Evolutionary conservation across 1,284 basidiomycete species (phyloP).

Genomic region (Xerocomus minutiporus): DNA sequence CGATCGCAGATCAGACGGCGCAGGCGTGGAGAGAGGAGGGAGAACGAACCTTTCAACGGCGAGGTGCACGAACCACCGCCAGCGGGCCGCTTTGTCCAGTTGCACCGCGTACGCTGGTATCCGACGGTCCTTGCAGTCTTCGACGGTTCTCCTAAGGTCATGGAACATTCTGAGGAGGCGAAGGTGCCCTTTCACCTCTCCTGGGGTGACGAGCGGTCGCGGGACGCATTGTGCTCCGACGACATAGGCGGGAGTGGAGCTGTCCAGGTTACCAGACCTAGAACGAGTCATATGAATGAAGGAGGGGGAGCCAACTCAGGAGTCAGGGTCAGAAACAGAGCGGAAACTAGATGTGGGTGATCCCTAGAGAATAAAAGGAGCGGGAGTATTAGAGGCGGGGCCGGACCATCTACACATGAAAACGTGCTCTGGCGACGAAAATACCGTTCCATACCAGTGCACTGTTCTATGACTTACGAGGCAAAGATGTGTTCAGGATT

Average conservation of each 20-base stretch:
- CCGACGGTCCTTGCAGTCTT: constrained; percentile 26
- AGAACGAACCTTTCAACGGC: constrained; percentile 28
- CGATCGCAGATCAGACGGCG: neutral
- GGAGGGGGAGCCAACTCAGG: neutral
- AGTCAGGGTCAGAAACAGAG: neutral
- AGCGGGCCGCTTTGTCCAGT: constrained; percentile 27
- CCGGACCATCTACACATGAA: constrained; percentile 9
- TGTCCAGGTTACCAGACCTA: neutral
- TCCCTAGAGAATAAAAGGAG: neutral
- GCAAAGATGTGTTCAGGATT: neutral
- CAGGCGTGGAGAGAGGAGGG: neutral
- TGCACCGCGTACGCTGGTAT: constrained; percentile 22
- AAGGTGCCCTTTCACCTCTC: constrained; percentile 29
- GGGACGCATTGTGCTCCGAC: constrained; percentile 16
- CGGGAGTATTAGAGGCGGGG: constrained; percentile 2
- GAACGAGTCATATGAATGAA: constrained; percentile 4
- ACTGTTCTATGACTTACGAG: constrained; percentile 1
- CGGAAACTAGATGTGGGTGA: neutral
- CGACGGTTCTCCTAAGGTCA: constrained; percentile 23
- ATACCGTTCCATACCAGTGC: constrained; percentile 14
- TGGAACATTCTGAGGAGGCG: constrained; percentile 29
- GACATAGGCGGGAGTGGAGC: constrained; percentile 7
- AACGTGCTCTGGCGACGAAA: neutral
- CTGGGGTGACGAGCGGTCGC: constrained; percentile 22
- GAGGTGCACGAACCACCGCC: constrained; percentile 31